Percentiles rank a stretch among this genome's conserved stretches.
Conservation (phyloP, 2,329 filamentous ascomycete genomes). For the Malbranchea cinnamomea region DNA sequence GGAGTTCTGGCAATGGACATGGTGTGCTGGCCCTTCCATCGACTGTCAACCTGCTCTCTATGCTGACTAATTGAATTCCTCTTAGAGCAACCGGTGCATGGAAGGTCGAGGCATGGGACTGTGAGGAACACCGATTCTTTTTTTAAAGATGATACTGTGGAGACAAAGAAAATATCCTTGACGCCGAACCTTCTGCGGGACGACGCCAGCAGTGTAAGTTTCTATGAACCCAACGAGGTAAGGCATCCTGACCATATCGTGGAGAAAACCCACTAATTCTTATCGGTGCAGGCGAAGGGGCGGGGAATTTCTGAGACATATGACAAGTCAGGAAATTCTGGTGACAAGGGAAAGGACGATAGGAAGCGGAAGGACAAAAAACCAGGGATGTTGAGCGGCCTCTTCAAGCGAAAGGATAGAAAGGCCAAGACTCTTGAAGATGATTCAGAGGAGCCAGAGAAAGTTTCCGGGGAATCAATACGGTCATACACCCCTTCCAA, state of each 20-base stretch:
- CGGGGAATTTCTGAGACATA: slow-evolving; percentile 61
- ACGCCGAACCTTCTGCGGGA: slow-evolving; percentile 86
- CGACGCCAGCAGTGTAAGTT: slow-evolving; percentile 36
- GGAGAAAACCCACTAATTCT: slow-evolving; percentile 2
- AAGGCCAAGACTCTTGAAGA: slow-evolving; percentile 36
- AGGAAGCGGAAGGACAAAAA: slow-evolving; percentile 63
- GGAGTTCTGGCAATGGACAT: slow-evolving; percentile 47
- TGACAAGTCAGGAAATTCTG: slow-evolving; percentile 50
- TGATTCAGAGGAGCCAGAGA: slow-evolving; percentile 37
- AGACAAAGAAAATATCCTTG: slow-evolving; percentile 93
- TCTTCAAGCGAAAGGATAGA: slow-evolving; percentile 53
- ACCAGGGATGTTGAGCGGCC: slow-evolving; percentile 53
- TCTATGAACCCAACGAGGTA: slow-evolving; percentile 28
- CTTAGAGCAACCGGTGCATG: slow-evolving; percentile 14
- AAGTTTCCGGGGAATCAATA: slow-evolving; percentile 44
- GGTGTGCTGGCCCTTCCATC: too few relatives aligned
- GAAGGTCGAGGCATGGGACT: slow-evolving; percentile 64
- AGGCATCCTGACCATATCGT: slow-evolving; percentile 3
- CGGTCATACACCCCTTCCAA: slow-evolving; percentile 32
- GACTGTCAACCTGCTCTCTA: background rate
- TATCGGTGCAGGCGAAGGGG: slow-evolving; percentile 30
- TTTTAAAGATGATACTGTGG: slow-evolving; percentile 88
- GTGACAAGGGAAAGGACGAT: slow-evolving; percentile 55
- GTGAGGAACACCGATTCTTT: slow-evolving; percentile 90
- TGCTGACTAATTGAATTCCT: too few relatives aligned